Evolutionary conservation across 495 filamentous ascomycete genomes (phyloP), one percentile per base, ranked within the genome.

Genomic region (Aspergillus hancockii): DNA sequence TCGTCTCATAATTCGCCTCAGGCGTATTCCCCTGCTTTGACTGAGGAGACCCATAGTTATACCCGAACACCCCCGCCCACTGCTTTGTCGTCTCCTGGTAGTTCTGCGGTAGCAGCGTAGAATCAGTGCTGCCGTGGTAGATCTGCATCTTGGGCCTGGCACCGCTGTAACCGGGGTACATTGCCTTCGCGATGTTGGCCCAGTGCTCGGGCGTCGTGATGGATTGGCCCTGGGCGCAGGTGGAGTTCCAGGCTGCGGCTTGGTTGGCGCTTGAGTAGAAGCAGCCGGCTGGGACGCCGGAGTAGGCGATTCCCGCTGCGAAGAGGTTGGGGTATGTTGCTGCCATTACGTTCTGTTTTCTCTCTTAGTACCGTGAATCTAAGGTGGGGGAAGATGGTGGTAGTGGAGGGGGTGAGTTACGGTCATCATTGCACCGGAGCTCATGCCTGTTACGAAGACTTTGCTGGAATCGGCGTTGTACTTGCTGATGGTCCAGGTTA

Each of bases 251-350:
- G 14, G 46, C 55, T 34, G 59, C 41, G 23, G 18, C 36, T 58
- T 74, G 71, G 75, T 83, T 81, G 79, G 57, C 70, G 56, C 54
- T 72, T 61, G 59, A 80, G 61, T 72, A 64, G 67, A 85, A 87
- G 73, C 85, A 88, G 8, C 84, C 85, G 28, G 79, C 83, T 10
- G 85, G 72, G 1, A 88, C 83, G 21, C 85, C 85, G 7, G 82
- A 72, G 69, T 85, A 88, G 38, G 73, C 84, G 9, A 75, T 78
- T 18, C 74, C 83, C 8, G 83, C 84, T 32, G 78, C 74, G 65
- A 85, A 86, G 14, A 85, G 67, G 22, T 84, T 77, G 13, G 83
- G 84, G 63, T 87, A 85, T 1, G 80, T 77, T 8, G 77, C 83
- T 8, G 77, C 82, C 65, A 87, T 61, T 21, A 84, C 81, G 63